Conservation (phyloP, 306 rosid species). For the Vachellia pachyceras region DNA sequence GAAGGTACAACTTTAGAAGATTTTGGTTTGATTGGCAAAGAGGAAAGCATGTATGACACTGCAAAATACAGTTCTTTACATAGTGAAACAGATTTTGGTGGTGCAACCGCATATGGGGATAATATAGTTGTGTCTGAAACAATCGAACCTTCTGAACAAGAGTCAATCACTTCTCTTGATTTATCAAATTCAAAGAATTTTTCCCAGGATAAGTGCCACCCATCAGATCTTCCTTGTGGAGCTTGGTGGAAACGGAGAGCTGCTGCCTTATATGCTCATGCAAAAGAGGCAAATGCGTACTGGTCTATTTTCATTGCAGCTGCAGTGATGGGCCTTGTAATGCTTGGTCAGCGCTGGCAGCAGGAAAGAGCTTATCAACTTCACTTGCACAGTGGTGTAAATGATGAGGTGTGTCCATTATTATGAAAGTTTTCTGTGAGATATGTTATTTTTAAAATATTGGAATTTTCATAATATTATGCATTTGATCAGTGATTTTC, state of each 20-base stretch:
- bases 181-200: slow-evolving; percentile 52
- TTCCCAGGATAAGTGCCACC: slow-evolving; percentile 41
- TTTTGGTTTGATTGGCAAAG: slow-evolving; percentile 59
- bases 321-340: slow-evolving; percentile 77
- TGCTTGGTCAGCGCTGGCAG: slow-evolving; percentile 94
- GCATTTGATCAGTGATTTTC: slow-evolving; percentile 16
- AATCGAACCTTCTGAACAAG: slow-evolving; percentile 55
- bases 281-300: slow-evolving; percentile 81
- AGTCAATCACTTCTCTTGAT: slow-evolving; percentile 48
- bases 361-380: slow-evolving; percentile 80
- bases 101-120: slow-evolving; percentile 55
- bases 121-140: slow-evolving; percentile 48
- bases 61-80: slow-evolving; percentile 59
- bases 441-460: background rate
- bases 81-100: slow-evolving; percentile 52
- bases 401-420: slow-evolving; percentile 51
- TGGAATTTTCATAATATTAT: slow-evolving; percentile 17
- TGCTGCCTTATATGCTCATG: slow-evolving; percentile 81
- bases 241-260: slow-evolving; percentile 99
- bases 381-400: slow-evolving; percentile 68
- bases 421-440: background rate
- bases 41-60: slow-evolving; percentile 57
- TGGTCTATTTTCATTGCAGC: slow-evolving; percentile 96
- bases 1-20: slow-evolving; percentile 66
- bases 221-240: slow-evolving; percentile 75